phyloP scores from a whole-genome alignment of 495 filamentous ascomycete genomes.

The Talaromyces proteolyticus region DNA sequence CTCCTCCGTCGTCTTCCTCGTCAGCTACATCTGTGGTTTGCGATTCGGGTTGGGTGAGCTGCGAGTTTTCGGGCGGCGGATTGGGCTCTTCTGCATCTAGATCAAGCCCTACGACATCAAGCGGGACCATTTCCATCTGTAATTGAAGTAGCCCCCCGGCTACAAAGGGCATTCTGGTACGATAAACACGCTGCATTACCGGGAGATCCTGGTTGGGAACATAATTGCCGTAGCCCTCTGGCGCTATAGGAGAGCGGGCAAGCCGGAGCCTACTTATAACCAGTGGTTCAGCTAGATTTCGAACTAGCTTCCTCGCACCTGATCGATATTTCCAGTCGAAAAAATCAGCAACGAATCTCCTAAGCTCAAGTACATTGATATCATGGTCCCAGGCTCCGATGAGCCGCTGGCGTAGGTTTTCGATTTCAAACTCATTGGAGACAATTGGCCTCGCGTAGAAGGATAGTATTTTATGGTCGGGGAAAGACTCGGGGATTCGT shows the following conservation, averaged over 20 bases:
- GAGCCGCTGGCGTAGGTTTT: conserved; percentile 39
- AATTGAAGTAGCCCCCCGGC: conserved; percentile 74
- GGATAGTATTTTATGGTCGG: conserved; percentile 67
- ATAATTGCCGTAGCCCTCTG: conserved; percentile 1
- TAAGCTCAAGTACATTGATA: conserved; percentile 61
- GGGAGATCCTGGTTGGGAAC: conserved; percentile 25
- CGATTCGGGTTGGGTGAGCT: conserved; percentile 36
- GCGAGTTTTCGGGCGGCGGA: conserved; percentile 41
- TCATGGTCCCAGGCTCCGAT: conserved; percentile 55
- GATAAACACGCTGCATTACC: conserved; percentile 52
- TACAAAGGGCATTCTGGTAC: conserved; percentile 58
- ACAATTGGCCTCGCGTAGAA: conserved; percentile 86
- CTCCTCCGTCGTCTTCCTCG: conserved; percentile 26
- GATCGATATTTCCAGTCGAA: conserved; percentile 79
- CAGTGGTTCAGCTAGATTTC: conserved; percentile 72
- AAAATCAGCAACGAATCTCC: conserved; percentile 66
- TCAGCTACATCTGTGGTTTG: conserved; percentile 42
- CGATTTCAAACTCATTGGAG: conserved; percentile 55
- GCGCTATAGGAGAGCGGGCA: conserved; percentile 11
- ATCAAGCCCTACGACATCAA: conserved; percentile 71
- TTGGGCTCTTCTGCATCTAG: conserved; percentile 63
- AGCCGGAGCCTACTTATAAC: conserved; percentile 58
- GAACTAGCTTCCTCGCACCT: conserved; percentile 81
- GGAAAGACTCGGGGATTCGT: conserved; percentile 74
- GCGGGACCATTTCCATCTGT: conserved; percentile 70